phyloP scores from a whole-genome alignment of 805 yeast genomes.

The Schwanniomyces occidentalis region DNA sequence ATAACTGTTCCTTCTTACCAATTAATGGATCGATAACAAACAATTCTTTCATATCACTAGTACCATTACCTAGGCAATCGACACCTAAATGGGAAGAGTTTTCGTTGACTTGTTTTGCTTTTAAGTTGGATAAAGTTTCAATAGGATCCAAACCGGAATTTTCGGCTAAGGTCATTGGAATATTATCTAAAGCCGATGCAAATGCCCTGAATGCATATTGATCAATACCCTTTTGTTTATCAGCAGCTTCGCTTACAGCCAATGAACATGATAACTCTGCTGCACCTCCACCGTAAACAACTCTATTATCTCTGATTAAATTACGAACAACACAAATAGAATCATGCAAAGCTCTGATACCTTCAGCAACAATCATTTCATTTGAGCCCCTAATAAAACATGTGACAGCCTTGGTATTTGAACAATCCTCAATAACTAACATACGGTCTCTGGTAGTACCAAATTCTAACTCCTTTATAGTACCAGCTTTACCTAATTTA shows the following conservation, averaged over 20 bases:
- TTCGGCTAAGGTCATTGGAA: conserved; percentile 95
- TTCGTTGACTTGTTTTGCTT: conserved; percentile 81
- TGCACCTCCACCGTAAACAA: conserved; percentile 99
- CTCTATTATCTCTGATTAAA: conserved; percentile 84
- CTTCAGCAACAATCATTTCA: conserved; percentile 97
- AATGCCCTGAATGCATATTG: conserved; percentile 98
- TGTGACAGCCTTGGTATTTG: conserved; percentile 85
- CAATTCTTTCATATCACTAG: conserved; percentile 89
- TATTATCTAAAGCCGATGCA: conserved; percentile 83
- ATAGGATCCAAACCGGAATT: conserved; percentile 95
- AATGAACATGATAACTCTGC: conserved; percentile 93
- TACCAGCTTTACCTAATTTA: conserved; percentile 87
- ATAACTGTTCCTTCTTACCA: conserved; percentile 94
- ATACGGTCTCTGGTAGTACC: conserved; percentile 97
- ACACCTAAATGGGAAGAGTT: conserved; percentile 76
- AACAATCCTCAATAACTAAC: conserved; percentile 90
- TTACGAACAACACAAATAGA: conserved; percentile 97
- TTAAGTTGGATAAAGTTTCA: conserved; percentile 80
- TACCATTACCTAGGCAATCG: conserved; percentile 87
- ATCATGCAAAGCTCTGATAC: conserved; percentile 93
- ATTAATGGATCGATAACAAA: conserved; percentile 96
- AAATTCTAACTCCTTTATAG: conserved; percentile 82
- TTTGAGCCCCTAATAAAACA: conserved; percentile 94
- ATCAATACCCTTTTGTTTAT: conserved; percentile 89
- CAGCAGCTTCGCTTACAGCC: conserved; percentile 89